Conservation (phyloP, 768 basidiomycete species). For the Podaxis sp. region DNA sequence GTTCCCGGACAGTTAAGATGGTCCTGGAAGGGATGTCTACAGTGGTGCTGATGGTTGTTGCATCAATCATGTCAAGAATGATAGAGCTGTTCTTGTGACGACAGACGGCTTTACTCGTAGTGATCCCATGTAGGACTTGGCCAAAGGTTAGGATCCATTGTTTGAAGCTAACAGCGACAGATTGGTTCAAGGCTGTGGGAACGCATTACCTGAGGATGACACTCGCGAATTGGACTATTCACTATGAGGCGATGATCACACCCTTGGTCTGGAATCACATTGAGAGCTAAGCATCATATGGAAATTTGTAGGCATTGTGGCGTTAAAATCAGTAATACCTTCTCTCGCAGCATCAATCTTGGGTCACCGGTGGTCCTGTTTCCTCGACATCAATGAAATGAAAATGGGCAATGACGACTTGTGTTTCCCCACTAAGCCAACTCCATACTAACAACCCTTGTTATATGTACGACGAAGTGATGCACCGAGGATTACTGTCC, state of each 20-base stretch:
- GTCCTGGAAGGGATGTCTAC: background rate
- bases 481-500: background rate
- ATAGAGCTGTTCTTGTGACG: background rate
- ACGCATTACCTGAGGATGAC: too few species aligned
- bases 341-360: background rate
- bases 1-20: background rate
- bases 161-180: background rate
- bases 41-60: conserved; percentile 5
- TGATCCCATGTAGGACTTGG: too few species aligned
- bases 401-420: background rate
- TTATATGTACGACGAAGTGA: too few species aligned
- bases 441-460: too few species aligned
- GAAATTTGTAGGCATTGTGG: background rate
- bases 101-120: background rate
- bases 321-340: background rate
- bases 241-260: background rate
- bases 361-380: background rate
- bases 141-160: background rate
- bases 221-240: background rate
- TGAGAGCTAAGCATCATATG: background rate
- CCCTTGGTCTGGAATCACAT: background rate
- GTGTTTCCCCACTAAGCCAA: background rate
- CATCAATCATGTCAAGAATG: conserved; percentile 7
- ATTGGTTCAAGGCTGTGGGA: background rate
- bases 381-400: background rate